Evolutionary conservation across 2,329 filamentous ascomycete genomes (phyloP), one percentile per base, ranked within the genome.

Genomic region (Colletotrichum sp.): DNA sequence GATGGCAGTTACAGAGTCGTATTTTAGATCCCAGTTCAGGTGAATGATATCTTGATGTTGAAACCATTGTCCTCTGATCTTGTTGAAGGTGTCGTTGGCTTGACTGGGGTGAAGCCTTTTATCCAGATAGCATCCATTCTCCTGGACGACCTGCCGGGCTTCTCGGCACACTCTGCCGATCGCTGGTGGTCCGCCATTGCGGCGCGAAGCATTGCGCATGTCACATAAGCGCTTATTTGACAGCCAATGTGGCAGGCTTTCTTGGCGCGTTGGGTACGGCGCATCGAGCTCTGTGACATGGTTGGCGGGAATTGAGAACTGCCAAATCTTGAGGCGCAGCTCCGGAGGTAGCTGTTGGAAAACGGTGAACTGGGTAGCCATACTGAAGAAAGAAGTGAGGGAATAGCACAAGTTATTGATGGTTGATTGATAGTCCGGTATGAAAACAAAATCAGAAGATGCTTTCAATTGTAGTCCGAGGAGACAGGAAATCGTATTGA

Each of bases 361-460:
- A n/a, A 49, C 9, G 18, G 39, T n/a, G 39, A 49, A 49, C 9
- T 49, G 39, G 39, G 39, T n/a, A 0, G 39, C 39, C 39, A 49
- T 49, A 3, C 6, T 49, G 39, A 2, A n/a, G 7, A 49, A n/a
- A 12, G 9, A 12, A 49, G 18, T 12, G 0, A n/a, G 9, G 18
- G 2, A 10, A 49, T 10, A 1, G 18, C 39, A n/a, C 0, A n/a
- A 49, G 9, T 4, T 0, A 21, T 12, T 7, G 39, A 7, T 49
- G 39, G 6, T 44, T n/a, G 39, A 44, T 44, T 4, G 39, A 3
- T 4, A 3, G 1, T 18, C 16, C 18, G 39, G 9, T n/a, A 0
- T 10, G 18, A n/a, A 6, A n/a, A 7, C 1, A n/a, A n/a, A 49
- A n/a, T 3, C 18, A n/a, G 5, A 10, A 12, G 3, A 49, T n/a